phyloP scores from a whole-genome alignment of 1,284 basidiomycete species.

The Apiotrichum gamsii region DNA sequence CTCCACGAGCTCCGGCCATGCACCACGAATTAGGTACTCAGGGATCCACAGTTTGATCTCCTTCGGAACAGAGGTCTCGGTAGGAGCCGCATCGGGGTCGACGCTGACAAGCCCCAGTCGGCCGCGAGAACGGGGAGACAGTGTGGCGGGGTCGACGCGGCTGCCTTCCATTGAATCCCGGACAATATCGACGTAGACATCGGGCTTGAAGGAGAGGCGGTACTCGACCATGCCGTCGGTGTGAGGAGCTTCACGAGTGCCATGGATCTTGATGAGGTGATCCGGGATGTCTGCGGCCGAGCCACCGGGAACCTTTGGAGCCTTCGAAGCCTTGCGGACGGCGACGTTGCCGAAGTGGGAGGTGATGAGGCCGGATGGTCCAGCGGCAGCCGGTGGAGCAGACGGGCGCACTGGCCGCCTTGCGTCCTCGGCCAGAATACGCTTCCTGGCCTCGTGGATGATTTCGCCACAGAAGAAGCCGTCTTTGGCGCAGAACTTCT shows the following conservation, averaged over 20 bases:
- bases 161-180: conserved; percentile 38
- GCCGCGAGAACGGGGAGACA: conserved; percentile 13
- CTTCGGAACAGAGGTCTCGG: conserved; percentile 3
- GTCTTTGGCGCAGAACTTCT: conserved; percentile 36
- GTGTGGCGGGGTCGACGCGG: conserved; percentile 22
- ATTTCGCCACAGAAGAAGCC: conserved; percentile 32
- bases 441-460: conserved; percentile 22
- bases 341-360: conserved; percentile 15
- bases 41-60: conserved; percentile 31
- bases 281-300: conserved; percentile 8
- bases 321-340: neutral
- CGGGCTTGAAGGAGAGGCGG: conserved; percentile 30
- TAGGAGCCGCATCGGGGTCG: neutral
- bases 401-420: no score
- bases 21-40: conserved; percentile 30
- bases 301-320: neutral
- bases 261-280: conserved; percentile 33
- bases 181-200: conserved; percentile 22
- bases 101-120: conserved; percentile 32
- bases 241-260: conserved; percentile 28
- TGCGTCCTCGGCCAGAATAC: neutral
- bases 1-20: conserved; percentile 28
- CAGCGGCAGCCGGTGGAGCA: neutral
- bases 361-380: conserved; percentile 12
- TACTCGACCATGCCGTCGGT: conserved; percentile 31